A percentile compares a stretch with the other conserved stretches of the same genome.
These are phyloP conservation scores for Mytilinidion resinicola DNA, from an alignment of 495 filamentous ascomycete species.

Conservation along the genomic window DNA sequence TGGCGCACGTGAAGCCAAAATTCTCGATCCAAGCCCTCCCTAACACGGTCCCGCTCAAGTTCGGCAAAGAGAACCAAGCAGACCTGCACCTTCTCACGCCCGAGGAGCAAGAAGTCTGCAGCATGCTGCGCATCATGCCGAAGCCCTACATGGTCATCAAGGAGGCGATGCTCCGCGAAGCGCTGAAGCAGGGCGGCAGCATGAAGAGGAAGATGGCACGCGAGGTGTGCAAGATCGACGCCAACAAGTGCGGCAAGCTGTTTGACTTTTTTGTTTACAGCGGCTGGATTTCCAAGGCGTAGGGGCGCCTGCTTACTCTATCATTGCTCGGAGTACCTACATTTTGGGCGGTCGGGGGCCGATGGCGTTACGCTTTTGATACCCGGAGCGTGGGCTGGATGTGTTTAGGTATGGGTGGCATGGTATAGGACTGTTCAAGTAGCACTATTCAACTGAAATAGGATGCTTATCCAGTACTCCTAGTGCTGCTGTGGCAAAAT, in stretches of 20 bases:
- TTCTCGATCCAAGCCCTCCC: constrained; percentile 36
- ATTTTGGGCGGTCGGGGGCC: too few species aligned
- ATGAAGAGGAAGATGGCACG: constrained; percentile 87
- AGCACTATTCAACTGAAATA: too few species aligned
- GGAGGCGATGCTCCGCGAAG: constrained; percentile 78
- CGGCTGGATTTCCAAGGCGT: constrained; percentile 79
- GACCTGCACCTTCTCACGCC: constrained; percentile 81
- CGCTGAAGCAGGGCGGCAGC: constrained; percentile 75
- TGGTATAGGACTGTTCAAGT: too few species aligned
- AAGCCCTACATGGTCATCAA: constrained; percentile 95
- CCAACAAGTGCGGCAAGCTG: constrained; percentile 59
- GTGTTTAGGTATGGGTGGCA: too few species aligned
- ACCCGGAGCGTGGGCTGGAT: too few species aligned
- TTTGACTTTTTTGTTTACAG: constrained; percentile 92
- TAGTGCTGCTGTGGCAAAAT: too few species aligned
- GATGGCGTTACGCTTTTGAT: too few species aligned
- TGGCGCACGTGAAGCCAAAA: constrained; percentile 20
- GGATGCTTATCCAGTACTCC: too few species aligned
- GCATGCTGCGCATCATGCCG: constrained; percentile 70
- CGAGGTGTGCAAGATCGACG: constrained; percentile 63
- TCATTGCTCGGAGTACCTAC: too few species aligned
- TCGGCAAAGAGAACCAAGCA: constrained; percentile 68
- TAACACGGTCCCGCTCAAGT: constrained; percentile 57
- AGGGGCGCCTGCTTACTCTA: not conserved
- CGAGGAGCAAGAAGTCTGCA: constrained; percentile 82